Percentiles rank a stretch among this genome's conserved stretches.
These are phyloP conservation scores for Porpolomopsis calyptriformis DNA, from an alignment of 768 basidiomycete genomes.

Conservation along the genomic window DNA sequence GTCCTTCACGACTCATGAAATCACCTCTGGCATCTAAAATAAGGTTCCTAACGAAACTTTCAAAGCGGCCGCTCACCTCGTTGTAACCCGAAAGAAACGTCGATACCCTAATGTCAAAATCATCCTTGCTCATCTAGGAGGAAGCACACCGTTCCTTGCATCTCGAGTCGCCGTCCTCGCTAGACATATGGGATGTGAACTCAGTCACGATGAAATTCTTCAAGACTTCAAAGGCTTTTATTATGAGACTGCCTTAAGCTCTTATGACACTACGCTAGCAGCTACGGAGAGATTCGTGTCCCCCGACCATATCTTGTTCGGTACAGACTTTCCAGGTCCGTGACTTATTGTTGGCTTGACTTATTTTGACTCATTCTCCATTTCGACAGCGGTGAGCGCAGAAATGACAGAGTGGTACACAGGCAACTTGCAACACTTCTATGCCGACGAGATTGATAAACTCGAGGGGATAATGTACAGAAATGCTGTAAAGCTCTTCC, in stretches of 20 bases:
- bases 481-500: constrained; percentile 47
- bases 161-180: constrained; percentile 61
- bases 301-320: constrained; percentile 49
- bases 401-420: constrained; percentile 56
- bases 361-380: neutral
- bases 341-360: neutral
- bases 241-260: constrained; percentile 62
- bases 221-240: constrained; percentile 63
- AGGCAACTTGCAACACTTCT: constrained; percentile 39
- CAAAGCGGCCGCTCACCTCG: constrained; percentile 71
- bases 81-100: constrained; percentile 59
- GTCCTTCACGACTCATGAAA: neutral
- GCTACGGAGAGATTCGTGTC: constrained; percentile 42
- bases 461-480: constrained; percentile 34
- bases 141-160: constrained; percentile 53
- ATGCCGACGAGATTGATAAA: constrained; percentile 26
- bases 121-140: constrained; percentile 69
- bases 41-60: constrained; percentile 77
- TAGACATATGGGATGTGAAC: constrained; percentile 55
- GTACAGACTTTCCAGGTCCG: constrained; percentile 69
- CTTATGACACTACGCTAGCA: constrained; percentile 40
- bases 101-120: constrained; percentile 49
- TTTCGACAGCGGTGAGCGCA: constrained; percentile 41
- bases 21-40: constrained; percentile 1
- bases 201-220: constrained; percentile 56